Evolutionary conservation across 2,329 filamentous ascomycete genomes (phyloP).

Genomic region (Clonostachys byssicola): DNA sequence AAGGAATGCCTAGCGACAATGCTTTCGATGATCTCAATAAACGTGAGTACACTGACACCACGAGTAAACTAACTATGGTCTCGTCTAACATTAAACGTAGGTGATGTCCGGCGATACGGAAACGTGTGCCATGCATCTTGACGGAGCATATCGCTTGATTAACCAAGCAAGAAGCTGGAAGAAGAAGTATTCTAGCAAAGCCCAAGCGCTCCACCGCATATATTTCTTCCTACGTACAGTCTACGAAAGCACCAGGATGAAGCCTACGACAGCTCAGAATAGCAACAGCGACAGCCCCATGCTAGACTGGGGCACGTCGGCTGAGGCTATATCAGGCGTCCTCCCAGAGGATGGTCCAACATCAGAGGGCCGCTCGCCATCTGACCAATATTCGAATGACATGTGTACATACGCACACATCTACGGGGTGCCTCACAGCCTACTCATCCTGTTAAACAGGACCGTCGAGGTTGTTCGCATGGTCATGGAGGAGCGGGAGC

Average conservation of each 20-base stretch:
- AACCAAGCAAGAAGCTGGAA: conserved; percentile 5
- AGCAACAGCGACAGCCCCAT: too few species aligned
- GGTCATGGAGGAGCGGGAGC: background rate
- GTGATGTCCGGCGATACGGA: conserved; percentile 12
- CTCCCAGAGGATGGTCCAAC: too few species aligned
- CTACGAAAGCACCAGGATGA: conserved; percentile 8
- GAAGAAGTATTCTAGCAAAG: conserved; percentile 2
- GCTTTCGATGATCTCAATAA: conserved; percentile 18
- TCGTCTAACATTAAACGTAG: background rate
- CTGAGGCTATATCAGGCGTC: too few species aligned
- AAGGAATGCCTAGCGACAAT: conserved; percentile 18
- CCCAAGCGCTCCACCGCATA: conserved; percentile 8
- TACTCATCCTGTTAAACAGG: conserved; percentile 4
- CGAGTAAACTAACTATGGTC: background rate
- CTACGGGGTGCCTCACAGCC: conserved; percentile 8
- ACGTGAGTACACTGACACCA: conserved; percentile 4
- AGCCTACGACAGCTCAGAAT: too few species aligned
- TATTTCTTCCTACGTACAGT: conserved; percentile 11
- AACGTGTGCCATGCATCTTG: conserved; percentile 8
- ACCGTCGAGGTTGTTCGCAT: conserved; percentile 4
- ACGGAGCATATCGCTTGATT: conserved; percentile 7
- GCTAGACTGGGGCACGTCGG: too few species aligned
- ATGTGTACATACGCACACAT: conserved; percentile 7
- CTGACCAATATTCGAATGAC: background rate
- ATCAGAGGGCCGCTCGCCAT: background rate